phyloP scores from a whole-genome alignment of 2,329 filamentous ascomycete species.

The Pseudophaeomoniella oleicola region DNA sequence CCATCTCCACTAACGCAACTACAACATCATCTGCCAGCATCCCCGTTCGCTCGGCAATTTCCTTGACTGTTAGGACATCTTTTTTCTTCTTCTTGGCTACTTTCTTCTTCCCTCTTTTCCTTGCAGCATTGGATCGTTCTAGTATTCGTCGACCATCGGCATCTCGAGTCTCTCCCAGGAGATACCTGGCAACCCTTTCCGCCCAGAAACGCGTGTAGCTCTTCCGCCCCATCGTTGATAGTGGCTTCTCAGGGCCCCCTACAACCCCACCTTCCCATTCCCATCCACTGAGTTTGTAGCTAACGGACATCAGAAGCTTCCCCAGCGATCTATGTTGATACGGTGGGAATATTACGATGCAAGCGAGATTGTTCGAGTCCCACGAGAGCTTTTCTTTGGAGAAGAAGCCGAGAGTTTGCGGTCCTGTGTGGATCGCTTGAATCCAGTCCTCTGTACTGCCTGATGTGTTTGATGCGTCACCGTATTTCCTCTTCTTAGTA shows the following conservation, averaged over 20 bases:
- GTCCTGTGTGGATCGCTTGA: constrained; percentile 4
- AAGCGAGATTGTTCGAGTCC: constrained; percentile 96
- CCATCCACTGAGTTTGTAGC: constrained; percentile 76
- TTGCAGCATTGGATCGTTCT: constrained; percentile 11
- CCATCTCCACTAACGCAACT: constrained; percentile 65
- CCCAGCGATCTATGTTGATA: constrained; percentile 88
- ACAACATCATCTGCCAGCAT: constrained; percentile 78
- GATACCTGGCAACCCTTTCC: constrained; percentile 59
- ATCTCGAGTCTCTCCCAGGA: constrained; percentile 19
- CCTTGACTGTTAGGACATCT: constrained; percentile 48
- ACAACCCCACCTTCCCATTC: constrained; percentile 53
- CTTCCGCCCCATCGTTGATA: constrained; percentile 69
- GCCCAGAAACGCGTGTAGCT: constrained; percentile 82
- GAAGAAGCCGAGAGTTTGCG: constrained; percentile 82
- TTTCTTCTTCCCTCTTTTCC: constrained; percentile 22
- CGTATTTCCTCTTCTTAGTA: constrained; percentile 13
- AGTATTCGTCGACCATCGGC: constrained; percentile 15
- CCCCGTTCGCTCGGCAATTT: constrained; percentile 65
- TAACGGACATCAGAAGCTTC: constrained; percentile 77
- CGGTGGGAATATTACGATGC: constrained; percentile 88
- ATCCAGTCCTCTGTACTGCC: constrained; percentile 1
- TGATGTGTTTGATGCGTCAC: constrained; percentile 6
- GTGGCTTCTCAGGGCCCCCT: constrained; percentile 85
- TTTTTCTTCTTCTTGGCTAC: constrained; percentile 20
- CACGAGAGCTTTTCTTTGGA: constrained; percentile 98